phyloP scores from a whole-genome alignment of 371 early-diverging fungal genomes.

The Blakeslea trispora region DNA sequence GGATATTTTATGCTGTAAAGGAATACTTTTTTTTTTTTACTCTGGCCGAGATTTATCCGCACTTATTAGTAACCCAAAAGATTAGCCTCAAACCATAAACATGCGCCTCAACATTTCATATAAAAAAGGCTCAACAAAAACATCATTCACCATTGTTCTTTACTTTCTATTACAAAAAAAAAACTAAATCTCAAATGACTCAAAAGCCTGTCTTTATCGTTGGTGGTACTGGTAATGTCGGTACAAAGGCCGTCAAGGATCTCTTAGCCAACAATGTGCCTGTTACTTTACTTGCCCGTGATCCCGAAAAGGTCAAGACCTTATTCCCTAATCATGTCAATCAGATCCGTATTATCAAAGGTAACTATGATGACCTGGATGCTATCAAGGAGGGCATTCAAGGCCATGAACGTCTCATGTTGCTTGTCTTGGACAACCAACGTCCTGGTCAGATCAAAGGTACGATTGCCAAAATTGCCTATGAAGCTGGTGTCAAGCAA shows the following conservation, averaged over 20 bases:
- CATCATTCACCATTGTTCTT: no score
- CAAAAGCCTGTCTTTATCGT: constrained; percentile 23
- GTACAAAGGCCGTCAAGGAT: constrained; percentile 7
- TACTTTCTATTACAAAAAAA: not conserved
- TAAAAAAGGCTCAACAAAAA: no score
- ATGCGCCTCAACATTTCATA: no score
- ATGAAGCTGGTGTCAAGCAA: constrained; percentile 29
- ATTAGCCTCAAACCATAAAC: no score
- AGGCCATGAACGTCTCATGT: constrained; percentile 28
- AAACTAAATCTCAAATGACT: not conserved
- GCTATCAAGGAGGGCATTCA: constrained; percentile 17
- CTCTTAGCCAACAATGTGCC: constrained; percentile 8
- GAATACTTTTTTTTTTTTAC: no score
- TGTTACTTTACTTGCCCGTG: constrained; percentile 21
- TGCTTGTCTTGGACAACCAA: constrained; percentile 10
- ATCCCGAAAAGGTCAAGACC: constrained; percentile 13
- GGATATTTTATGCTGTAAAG: no score
- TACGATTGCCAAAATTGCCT: constrained; percentile 13
- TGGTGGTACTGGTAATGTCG: constrained; percentile 33
- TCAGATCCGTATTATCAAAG: constrained; percentile 13
- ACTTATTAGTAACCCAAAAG: no score
- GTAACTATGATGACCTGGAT: constrained; percentile 21
- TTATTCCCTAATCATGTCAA: constrained; percentile 2
- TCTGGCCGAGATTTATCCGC: no score
- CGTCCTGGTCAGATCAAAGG: constrained; percentile 11